Conservation (phyloP, 2,329 filamentous ascomycete species). For the Hymenoscyphus occultus region DNA sequence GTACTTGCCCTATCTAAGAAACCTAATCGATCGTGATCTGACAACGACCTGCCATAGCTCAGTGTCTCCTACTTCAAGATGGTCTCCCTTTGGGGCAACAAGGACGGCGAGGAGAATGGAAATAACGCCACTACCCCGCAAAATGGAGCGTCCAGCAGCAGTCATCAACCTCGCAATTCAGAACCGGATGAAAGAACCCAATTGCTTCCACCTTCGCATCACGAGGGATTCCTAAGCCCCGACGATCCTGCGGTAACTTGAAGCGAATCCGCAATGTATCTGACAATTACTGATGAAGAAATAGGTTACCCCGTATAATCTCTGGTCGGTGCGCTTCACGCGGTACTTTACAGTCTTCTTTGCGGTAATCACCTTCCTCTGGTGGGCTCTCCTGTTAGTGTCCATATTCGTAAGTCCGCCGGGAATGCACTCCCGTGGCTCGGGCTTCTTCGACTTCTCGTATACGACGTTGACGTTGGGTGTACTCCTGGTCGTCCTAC, state of each 20-base stretch:
- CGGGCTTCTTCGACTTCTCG: conserved; percentile 86
- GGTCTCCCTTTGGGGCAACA: conserved; percentile 55
- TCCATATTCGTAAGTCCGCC: conserved; percentile 89
- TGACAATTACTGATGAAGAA: neutral
- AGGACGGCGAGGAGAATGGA: conserved; percentile 40
- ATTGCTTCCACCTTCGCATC: conserved; percentile 31
- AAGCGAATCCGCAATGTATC: neutral
- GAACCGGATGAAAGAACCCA: conserved; percentile 57
- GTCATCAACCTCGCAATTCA: conserved; percentile 34
- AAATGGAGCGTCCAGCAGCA: conserved; percentile 27
- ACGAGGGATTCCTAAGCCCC: conserved; percentile 61
- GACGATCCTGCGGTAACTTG: conserved; percentile 73
- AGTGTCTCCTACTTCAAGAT: conserved; percentile 32
- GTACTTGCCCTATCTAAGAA: neutral
- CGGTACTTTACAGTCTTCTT: conserved; percentile 77
- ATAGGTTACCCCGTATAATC: conserved; percentile 80
- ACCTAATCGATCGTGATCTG: neutral
- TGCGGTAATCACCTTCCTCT: conserved; percentile 72
- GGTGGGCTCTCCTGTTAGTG: conserved; percentile 89
- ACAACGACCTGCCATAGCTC: neutral
- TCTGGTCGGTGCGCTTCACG: conserved; percentile 82
- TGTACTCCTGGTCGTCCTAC: conserved; percentile 70
- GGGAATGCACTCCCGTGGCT: conserved; percentile 79
- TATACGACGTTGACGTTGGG: conserved; percentile 76
- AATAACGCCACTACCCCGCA: conserved; percentile 8